A percentile compares a stretch with the other conserved stretches of the same genome.
These are phyloP conservation scores for Leishmania arabica DNA, from an alignment of 208 protist species.

Conservation along the genomic window DNA sequence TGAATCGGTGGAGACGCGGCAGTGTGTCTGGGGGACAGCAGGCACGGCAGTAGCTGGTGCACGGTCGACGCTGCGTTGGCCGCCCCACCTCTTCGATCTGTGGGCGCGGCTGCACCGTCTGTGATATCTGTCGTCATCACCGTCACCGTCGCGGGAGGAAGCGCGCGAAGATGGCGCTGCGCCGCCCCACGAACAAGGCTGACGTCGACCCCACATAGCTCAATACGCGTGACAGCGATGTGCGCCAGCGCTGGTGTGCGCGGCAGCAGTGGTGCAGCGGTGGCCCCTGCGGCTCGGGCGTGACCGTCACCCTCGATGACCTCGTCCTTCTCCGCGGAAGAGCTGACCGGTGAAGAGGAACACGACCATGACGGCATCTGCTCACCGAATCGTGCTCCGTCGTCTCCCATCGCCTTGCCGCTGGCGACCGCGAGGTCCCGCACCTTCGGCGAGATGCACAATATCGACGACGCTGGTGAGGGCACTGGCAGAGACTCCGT, in stretches of 20 bases:
- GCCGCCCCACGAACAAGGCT: slow-evolving; percentile 19
- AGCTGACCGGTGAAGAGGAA: neutral
- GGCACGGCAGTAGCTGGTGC: slow-evolving; percentile 4
- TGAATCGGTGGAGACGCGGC: neutral
- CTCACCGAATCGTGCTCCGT: neutral
- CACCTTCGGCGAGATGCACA: neutral
- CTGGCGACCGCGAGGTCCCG: neutral
- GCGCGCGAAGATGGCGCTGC: slow-evolving; percentile 12
- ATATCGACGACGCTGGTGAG: neutral
- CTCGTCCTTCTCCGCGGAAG: neutral
- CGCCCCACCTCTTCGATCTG: neutral
- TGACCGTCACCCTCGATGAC: neutral
- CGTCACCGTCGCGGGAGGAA: slow-evolving; percentile 19
- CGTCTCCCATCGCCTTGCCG: neutral
- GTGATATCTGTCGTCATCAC: neutral
- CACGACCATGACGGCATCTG: neutral
- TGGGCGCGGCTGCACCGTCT: neutral
- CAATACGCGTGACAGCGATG: slow-evolving; percentile 22
- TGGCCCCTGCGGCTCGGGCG: neutral
- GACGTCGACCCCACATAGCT: slow-evolving; percentile 23
- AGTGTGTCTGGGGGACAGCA: neutral
- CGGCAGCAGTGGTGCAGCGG: slow-evolving; percentile 1
- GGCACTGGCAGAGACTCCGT: slow-evolving; percentile 7
- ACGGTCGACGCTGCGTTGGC: neutral
- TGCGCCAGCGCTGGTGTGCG: slow-evolving; percentile 10